Conservation (phyloP, 805 yeast genomes). For the Ogataea corticis region DNA sequence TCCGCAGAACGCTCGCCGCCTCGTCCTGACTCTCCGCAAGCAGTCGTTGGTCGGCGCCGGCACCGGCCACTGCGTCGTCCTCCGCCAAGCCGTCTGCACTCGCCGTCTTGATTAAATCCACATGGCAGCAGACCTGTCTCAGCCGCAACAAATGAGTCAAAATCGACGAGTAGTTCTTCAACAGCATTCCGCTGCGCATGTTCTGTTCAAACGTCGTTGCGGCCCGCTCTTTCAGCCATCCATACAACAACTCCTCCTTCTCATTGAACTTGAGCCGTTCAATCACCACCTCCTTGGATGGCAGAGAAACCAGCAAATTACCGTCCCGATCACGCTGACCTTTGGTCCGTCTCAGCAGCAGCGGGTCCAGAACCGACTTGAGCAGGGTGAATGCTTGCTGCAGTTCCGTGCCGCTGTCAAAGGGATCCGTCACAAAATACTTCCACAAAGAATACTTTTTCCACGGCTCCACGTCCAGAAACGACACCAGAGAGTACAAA, state of each 20-base stretch:
- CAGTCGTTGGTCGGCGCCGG: slow-evolving; percentile 17
- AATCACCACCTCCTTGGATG: slow-evolving; percentile 70
- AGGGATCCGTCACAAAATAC: slow-evolving; percentile 79
- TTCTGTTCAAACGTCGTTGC: slow-evolving; percentile 60
- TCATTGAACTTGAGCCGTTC: slow-evolving; percentile 68
- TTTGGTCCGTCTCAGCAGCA: slow-evolving; percentile 82
- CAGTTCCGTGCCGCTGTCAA: slow-evolving; percentile 64
- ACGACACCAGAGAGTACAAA: slow-evolving; percentile 72
- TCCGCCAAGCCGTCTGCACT: slow-evolving; percentile 37
- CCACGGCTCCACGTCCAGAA: slow-evolving; percentile 87
- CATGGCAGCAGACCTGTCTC: slow-evolving; percentile 88
- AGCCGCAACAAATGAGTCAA: slow-evolving; percentile 80
- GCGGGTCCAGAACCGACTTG: slow-evolving; percentile 82
- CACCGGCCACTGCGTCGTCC: slow-evolving; percentile 47
- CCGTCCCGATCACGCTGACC: slow-evolving; percentile 78
- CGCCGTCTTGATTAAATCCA: slow-evolving; percentile 52
- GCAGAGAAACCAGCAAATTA: slow-evolving; percentile 69
- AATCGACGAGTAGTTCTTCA: slow-evolving; percentile 74
- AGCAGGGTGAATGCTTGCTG: slow-evolving; percentile 78
- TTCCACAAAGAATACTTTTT: slow-evolving; percentile 82
- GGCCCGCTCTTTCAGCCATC: slow-evolving; percentile 68
- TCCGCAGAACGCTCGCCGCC: slow-evolving; percentile 21
- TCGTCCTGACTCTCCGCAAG: slow-evolving; percentile 18
- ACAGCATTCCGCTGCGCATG: slow-evolving; percentile 61
- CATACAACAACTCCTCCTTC: slow-evolving; percentile 64